Percentiles rank a stretch among this genome's conserved stretches.
phyloP scores from a whole-genome alignment of 495 filamentous ascomycete species.

The Xanthoparmelia taractica region DNA sequence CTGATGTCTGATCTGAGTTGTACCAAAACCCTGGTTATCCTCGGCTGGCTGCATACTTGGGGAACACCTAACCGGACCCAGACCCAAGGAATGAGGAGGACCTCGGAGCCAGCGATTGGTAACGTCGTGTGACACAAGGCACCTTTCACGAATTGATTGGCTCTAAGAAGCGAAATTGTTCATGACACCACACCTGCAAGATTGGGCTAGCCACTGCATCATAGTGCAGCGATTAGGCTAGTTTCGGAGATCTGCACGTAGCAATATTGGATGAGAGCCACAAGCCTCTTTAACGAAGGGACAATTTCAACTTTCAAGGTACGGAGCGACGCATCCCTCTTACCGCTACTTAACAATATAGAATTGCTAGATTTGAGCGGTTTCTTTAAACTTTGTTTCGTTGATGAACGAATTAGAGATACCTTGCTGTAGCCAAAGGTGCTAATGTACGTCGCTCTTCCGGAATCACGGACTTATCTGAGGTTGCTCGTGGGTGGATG shows the following conservation, averaged over 20 bases:
- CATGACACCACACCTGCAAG: neutral
- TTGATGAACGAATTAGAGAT: neutral
- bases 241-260: neutral
- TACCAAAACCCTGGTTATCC: neutral
- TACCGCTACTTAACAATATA: neutral
- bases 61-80: neutral
- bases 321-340: too few species aligned
- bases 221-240: neutral
- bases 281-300: neutral
- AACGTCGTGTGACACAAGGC: neutral
- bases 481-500: neutral
- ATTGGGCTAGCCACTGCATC: conserved; percentile 3
- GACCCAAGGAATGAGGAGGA: conserved; percentile 1
- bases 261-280: neutral
- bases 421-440: neutral
- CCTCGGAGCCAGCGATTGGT: neutral
- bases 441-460: conserved; percentile 6
- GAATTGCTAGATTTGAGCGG: neutral
- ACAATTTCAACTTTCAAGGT: too few species aligned
- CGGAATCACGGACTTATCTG: neutral
- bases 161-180: neutral
- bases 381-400: neutral
- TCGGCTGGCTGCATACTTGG: conserved; percentile 7
- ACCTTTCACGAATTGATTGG: neutral
- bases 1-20: conserved; percentile 9